Conservation (phyloP, 805 yeast genomes). For the Suhomyces kilbournensis region DNA sequence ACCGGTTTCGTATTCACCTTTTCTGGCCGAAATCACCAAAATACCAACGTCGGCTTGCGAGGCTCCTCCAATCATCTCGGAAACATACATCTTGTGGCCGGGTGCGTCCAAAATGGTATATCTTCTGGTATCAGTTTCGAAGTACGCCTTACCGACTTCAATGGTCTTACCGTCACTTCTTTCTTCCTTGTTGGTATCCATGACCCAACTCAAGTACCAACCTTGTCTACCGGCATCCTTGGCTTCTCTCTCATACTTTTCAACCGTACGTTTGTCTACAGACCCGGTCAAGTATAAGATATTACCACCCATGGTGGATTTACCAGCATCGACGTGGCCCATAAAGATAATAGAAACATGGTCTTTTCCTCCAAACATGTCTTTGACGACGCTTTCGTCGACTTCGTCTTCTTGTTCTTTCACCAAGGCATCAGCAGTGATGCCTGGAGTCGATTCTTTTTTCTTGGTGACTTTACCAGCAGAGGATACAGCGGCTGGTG, state of each 20-base stretch:
- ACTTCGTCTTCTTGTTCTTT: constrained; percentile 77
- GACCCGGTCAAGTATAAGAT: constrained; percentile 90
- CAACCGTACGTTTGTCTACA: constrained; percentile 97
- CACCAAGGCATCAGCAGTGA: constrained; percentile 48
- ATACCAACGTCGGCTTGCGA: constrained; percentile 99
- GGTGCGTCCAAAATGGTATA: constrained; percentile 99
- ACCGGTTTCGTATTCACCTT: constrained; percentile 99
- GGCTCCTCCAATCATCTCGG: constrained; percentile 99
- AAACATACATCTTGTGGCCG: constrained; percentile 98
- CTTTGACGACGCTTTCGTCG: constrained; percentile 84
- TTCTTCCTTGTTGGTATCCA: constrained; percentile 99
- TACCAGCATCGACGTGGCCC: constrained; percentile 99
- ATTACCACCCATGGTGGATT: constrained; percentile 99
- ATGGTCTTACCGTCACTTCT: constrained; percentile 98
- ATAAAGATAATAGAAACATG: constrained; percentile 95
- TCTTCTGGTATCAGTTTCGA: constrained; percentile 96
- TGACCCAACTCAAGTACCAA: constrained; percentile 99
- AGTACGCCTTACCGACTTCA: constrained; percentile 96
- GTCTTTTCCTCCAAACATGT: constrained; percentile 95
- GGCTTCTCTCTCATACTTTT: constrained; percentile 96
- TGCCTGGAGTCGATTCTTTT: constrained; percentile 18
- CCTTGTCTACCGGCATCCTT: constrained; percentile 99
- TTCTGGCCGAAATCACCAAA: constrained; percentile 94
- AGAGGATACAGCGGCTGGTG: constrained; percentile 12
- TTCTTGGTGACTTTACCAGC: constrained; percentile 13